These are phyloP conservation scores for Micromonas pusilla DNA, from an alignment of 139 green algal species.

Conservation along the genomic window DNA sequence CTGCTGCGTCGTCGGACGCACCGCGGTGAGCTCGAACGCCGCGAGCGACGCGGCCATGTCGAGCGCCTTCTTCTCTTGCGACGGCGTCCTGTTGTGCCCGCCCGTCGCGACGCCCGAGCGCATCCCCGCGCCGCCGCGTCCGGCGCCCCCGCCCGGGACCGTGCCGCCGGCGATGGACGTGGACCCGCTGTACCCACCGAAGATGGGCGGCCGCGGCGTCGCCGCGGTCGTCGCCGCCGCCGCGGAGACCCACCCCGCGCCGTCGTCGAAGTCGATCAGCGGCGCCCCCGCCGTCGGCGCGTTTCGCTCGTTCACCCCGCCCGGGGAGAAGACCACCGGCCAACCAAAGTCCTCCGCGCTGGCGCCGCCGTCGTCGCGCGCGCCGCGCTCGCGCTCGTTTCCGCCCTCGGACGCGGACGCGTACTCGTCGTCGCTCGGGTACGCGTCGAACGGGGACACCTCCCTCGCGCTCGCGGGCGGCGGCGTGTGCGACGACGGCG, in stretches of 20 bases:
- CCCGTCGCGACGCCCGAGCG: not conserved
- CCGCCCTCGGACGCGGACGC: too few relatives aligned
- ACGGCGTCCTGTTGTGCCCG: too few relatives aligned
- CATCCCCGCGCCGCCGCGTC: not conserved
- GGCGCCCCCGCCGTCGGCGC: not conserved
- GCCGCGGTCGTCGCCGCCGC: not conserved
- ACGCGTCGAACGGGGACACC: not conserved
- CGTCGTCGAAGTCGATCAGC: constrained; percentile 1
- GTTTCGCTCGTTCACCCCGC: too few relatives aligned
- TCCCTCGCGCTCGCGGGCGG: not conserved
- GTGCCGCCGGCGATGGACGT: not conserved
- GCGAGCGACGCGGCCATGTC: not conserved
- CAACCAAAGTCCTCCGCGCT: not conserved
- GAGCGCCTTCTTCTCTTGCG: not conserved
- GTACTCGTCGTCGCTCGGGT: not conserved
- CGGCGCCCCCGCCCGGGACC: not conserved
- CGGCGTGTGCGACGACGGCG: not conserved
- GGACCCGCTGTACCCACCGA: not conserved
- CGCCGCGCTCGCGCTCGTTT: not conserved
- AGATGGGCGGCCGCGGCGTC: not conserved
- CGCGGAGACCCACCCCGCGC: too few relatives aligned
- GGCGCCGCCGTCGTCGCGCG: not conserved
- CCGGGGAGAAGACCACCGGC: too few relatives aligned
- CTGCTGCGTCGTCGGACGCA: too few relatives aligned
- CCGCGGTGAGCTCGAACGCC: not conserved